Evolutionary conservation across 192 early-diverging fungal genomes (phyloP), one percentile per base, ranked within the genome.

Genomic region (Diversispora epigaea): DNA sequence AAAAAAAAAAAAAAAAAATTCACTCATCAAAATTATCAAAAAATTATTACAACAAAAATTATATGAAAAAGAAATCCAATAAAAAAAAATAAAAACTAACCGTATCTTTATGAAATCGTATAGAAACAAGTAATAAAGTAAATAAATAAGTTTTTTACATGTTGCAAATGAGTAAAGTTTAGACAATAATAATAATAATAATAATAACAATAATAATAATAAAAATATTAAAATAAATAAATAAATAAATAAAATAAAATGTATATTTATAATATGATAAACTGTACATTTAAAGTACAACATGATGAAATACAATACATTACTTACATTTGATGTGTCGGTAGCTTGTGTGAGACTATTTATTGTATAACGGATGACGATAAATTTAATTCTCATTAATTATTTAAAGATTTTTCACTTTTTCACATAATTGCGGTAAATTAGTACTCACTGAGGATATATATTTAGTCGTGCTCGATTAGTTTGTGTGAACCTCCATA

Each of bases 271-370:
- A 60, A 32, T 22, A 60, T 60, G 22, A 25, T 22, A 32, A 60
- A 60, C 0, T 19, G 25, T 4, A 22, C 25, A 63, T 41, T 39
- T 39, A 62, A 41, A 47, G 3, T 12, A 17, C n/a, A n/a, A n/a
- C n/a, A n/a, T n/a, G n/a, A n/a, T n/a, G n/a, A 19, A 73, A 15
- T 41, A 22, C 39, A 68, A 50, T n/a, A 41, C 21, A 50, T 54
- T 46, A 71, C 77, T 83, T 81, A 86, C 84, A 84, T 95, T 96
- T 75, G 89, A 89, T 17, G 95, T 96, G 79, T 96, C 93, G 1
- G 95, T 96, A 46, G 94, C 95, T 79, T 94, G 93, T 4, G 95
- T 96, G 70, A 96, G 84, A 79, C 89, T 90, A 73, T 22, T 68
- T 40, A 40, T 43, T 6, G 14, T n/a, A 49, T 15, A 77, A 22